Percentiles rank a stretch among this genome's conserved stretches.
Conservation (phyloP, 768 basidiomycete species). For the Kwoniella europaea region DNA sequence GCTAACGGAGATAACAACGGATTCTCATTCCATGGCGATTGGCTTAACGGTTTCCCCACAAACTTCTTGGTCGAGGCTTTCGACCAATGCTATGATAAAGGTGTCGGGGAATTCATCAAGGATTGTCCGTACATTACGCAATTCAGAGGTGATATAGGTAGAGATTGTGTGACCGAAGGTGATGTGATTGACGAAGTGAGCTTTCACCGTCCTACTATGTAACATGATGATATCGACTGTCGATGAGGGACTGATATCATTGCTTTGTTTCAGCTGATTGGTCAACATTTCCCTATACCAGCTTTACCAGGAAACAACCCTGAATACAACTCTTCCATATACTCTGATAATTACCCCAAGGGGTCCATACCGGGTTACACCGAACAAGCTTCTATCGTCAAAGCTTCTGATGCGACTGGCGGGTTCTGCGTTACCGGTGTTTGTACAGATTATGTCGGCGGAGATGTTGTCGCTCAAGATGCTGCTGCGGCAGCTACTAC, state of each 20-base stretch:
- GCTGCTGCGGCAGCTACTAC: neutral
- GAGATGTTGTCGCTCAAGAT: neutral
- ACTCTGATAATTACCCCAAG: slow-evolving; percentile 22
- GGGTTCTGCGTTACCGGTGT: slow-evolving; percentile 22
- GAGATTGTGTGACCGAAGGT: slow-evolving; percentile 28
- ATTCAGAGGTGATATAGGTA: slow-evolving; percentile 6
- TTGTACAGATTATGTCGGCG: slow-evolving; percentile 32
- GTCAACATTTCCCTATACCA: slow-evolving; percentile 10
- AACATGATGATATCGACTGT: neutral
- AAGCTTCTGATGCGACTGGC: slow-evolving; percentile 16
- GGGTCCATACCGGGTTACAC: slow-evolving; percentile 5
- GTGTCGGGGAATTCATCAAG: slow-evolving; percentile 9
- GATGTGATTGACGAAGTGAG: slow-evolving; percentile 41
- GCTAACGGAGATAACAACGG: slow-evolving; percentile 40
- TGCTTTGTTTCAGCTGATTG: neutral
- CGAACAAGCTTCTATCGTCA: slow-evolving; percentile 30
- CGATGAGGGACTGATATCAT: neutral
- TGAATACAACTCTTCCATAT: slow-evolving; percentile 37
- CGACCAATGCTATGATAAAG: slow-evolving; percentile 26
- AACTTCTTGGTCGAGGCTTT: slow-evolving; percentile 38
- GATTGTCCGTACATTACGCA: slow-evolving; percentile 16
- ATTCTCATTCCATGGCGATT: slow-evolving; percentile 38
- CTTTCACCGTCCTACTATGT: neutral
- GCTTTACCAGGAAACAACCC: slow-evolving; percentile 37
- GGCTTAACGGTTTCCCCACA: slow-evolving; percentile 41